A percentile compares a stretch with the other conserved stretches of the same genome.
phyloP scores from a whole-genome alignment of 2,329 filamentous ascomycete genomes.

The Aspergillus pseudotamarii region DNA sequence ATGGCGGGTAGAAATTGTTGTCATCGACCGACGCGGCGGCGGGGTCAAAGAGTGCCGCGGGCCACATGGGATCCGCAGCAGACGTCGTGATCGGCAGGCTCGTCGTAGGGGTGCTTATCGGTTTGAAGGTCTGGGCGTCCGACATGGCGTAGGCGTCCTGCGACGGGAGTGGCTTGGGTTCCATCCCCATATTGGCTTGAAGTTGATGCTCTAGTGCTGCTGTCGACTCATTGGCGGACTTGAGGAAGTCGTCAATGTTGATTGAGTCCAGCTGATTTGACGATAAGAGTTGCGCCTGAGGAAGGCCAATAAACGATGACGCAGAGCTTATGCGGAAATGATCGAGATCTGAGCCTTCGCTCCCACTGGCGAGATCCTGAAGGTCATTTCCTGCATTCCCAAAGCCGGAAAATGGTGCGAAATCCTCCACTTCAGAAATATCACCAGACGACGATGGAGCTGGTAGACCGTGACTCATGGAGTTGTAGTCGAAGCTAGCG shows the following conservation, averaged over 20 bases:
- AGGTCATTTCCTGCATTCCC: conserved; percentile 33
- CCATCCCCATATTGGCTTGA: conserved; percentile 41
- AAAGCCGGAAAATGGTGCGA: conserved; percentile 36
- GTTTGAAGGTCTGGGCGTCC: conserved; percentile 26
- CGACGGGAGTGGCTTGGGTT: conserved; percentile 34
- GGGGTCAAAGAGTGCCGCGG: conserved; percentile 36
- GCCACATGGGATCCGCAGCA: conserved; percentile 37
- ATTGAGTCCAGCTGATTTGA: conserved; percentile 44
- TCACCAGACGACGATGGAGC: conserved; percentile 53
- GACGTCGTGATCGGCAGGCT: conserved; percentile 28
- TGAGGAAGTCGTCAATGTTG: conserved; percentile 49
- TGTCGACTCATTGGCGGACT: conserved; percentile 44
- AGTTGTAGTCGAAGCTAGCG: conserved; percentile 49
- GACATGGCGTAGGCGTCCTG: conserved; percentile 35
- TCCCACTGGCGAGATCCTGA: conserved; percentile 44
- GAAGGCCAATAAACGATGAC: conserved; percentile 46
- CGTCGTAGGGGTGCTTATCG: conserved; percentile 22
- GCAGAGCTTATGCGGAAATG: conserved; percentile 46
- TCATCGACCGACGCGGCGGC: conserved; percentile 34
- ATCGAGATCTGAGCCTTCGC: conserved; percentile 45
- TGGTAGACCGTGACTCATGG: conserved; percentile 41
- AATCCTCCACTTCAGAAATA: conserved; percentile 52
- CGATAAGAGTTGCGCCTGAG: conserved; percentile 45
- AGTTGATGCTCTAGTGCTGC: conserved; percentile 44
- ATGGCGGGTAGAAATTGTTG: conserved; percentile 28